Conservation (phyloP, 2,329 filamentous ascomycete species). For the Calycina herbarum region DNA sequence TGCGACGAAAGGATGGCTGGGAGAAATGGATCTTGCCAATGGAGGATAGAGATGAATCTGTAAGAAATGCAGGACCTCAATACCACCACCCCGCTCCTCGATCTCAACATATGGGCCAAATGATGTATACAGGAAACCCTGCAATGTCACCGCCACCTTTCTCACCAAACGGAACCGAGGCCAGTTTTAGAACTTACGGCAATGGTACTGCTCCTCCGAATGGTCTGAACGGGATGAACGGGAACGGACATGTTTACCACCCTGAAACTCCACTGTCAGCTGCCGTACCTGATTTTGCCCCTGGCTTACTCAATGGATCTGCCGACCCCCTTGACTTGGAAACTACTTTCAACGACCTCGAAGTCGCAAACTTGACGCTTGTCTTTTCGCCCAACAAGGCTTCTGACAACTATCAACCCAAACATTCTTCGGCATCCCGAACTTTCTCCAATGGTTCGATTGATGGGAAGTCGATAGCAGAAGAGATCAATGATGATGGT, state of each 20-base stretch:
- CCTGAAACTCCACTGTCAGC: slow-evolving; percentile 58
- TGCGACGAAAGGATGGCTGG: slow-evolving; percentile 77
- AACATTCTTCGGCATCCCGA: slow-evolving; percentile 43
- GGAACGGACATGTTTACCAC: slow-evolving; percentile 44
- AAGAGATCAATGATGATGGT: slow-evolving; percentile 46
- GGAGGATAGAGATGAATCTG: slow-evolving; percentile 69
- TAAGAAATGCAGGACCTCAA: slow-evolving; percentile 71
- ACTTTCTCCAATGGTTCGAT: slow-evolving; percentile 58
- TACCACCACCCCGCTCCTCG: slow-evolving; percentile 33
- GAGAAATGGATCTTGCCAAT: slow-evolving; percentile 74
- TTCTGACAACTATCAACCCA: slow-evolving; percentile 38
- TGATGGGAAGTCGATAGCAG: slow-evolving; percentile 51
- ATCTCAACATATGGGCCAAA: slow-evolving; percentile 30
- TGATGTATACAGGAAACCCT: slow-evolving; percentile 32
- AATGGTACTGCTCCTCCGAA: slow-evolving; percentile 23
- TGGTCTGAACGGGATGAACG: slow-evolving; percentile 36
- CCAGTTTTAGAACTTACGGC: slow-evolving; percentile 27
- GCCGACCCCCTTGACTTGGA: slow-evolving; percentile 35
- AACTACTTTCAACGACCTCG: slow-evolving; percentile 51
- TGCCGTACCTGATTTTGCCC: slow-evolving; percentile 59
- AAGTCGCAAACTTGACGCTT: slow-evolving; percentile 53
- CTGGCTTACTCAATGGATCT: slow-evolving; percentile 26
- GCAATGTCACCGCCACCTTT: slow-evolving; percentile 33
- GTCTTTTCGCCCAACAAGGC: slow-evolving; percentile 45
- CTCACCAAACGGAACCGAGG: slow-evolving; percentile 36